A percentile compares a stretch with the other conserved stretches of the same genome.
phyloP scores from a whole-genome alignment of 129 eudicot genomes.

The carrot (Daucus carota) region DNA sequence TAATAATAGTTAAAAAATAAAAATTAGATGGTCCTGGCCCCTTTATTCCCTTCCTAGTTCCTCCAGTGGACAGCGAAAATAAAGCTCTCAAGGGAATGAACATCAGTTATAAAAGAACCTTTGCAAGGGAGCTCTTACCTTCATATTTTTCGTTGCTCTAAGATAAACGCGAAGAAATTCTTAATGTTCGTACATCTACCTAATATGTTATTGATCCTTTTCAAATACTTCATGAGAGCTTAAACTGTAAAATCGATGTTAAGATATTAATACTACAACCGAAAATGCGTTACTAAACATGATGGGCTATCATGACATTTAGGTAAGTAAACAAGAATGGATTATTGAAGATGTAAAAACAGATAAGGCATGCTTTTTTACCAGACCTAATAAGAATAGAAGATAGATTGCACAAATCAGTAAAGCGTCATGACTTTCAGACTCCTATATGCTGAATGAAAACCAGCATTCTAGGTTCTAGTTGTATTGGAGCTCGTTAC shows the following conservation, averaged over 20 bases:
- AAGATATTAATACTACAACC: not conserved
- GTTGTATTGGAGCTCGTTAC: not conserved
- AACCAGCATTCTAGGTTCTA: not conserved
- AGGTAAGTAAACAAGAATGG: not conserved
- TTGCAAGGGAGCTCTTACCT: not conserved
- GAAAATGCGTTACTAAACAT: not conserved
- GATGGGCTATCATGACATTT: not conserved
- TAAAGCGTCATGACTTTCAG: not conserved
- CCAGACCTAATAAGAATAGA: too few relatives aligned
- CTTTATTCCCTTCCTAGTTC: not conserved
- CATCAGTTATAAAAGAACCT: not conserved
- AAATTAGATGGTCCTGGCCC: too few relatives aligned
- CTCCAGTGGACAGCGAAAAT: not conserved
- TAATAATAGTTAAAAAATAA: not conserved
- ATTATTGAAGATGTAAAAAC: not conserved
- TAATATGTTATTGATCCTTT: not conserved
- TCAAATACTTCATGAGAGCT: not conserved
- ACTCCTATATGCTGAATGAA: not conserved
- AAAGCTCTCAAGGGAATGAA: not conserved
- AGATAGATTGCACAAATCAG: not conserved
- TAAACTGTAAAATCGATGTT: not conserved
- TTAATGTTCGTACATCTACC: not conserved
- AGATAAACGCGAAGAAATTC: not conserved
- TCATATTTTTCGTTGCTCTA: not conserved
- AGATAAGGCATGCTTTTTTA: not conserved